These are phyloP conservation scores for Cystobasidium slooffiae DNA, from an alignment of 1,284 basidiomycete species.

Conservation along the genomic window DNA sequence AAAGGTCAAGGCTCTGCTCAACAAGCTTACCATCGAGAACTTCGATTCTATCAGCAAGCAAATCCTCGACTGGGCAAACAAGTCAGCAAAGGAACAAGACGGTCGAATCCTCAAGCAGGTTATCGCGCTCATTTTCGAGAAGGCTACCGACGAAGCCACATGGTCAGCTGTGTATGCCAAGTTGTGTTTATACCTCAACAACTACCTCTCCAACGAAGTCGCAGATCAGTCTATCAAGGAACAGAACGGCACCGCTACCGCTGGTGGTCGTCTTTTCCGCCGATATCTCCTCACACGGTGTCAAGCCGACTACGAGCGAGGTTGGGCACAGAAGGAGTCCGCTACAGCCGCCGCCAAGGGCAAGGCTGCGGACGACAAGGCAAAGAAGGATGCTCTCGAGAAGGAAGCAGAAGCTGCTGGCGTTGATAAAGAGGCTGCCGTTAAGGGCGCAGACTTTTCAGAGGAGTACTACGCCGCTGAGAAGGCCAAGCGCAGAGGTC, in stretches of 20 bases:
- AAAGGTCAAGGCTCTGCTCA: conserved; percentile 90
- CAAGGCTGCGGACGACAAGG: conserved; percentile 64
- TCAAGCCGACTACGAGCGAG: conserved; percentile 92
- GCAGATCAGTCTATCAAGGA: conserved; percentile 82
- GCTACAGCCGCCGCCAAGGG: conserved; percentile 62
- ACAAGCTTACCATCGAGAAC: conserved; percentile 96
- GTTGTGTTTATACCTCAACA: conserved; percentile 91
- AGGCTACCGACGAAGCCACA: conserved; percentile 91
- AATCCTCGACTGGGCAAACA: conserved; percentile 93
- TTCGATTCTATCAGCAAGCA: conserved; percentile 94
- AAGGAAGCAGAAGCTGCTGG: conserved; percentile 57
- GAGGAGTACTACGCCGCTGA: conserved; percentile 96
- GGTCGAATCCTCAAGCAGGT: conserved; percentile 93
- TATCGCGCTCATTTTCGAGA: conserved; percentile 94
- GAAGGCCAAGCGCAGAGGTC: conserved; percentile 94
- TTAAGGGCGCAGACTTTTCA: conserved; percentile 65
- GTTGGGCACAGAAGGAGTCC: conserved; percentile 66
- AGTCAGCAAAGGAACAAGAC: conserved; percentile 87
- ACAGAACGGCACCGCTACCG: conserved; percentile 71
- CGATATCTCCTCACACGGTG: conserved; percentile 91
- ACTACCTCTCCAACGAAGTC: conserved; percentile 80
- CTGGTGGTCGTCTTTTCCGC: conserved; percentile 82
- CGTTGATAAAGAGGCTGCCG: conserved; percentile 48
- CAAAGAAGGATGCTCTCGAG: conserved; percentile 61
- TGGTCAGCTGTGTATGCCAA: conserved; percentile 98